Conservation (phyloP, 1,284 basidiomycete genomes). For the Cryptococcus sp. region DNA sequence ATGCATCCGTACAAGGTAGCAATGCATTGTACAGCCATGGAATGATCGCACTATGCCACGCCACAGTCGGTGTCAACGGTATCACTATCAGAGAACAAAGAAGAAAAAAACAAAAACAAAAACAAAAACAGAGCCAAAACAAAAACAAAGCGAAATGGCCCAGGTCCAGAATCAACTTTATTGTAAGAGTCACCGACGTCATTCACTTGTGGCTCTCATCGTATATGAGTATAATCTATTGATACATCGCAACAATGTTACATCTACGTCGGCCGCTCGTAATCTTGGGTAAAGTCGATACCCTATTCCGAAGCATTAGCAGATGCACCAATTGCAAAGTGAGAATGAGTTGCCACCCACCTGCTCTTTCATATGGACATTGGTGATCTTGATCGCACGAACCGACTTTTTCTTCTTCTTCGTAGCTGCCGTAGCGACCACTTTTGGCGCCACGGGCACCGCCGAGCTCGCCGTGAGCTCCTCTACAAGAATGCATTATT, state of each 20-base stretch:
- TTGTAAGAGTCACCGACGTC: background rate
- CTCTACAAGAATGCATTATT: constrained; percentile 24
- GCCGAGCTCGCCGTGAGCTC: constrained; percentile 40
- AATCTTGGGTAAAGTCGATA: constrained; percentile 54
- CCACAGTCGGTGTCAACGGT: constrained; percentile 7
- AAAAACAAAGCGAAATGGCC: background rate
- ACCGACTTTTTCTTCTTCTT: constrained; percentile 47
- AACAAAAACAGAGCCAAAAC: background rate
- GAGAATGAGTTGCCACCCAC: constrained; percentile 25
- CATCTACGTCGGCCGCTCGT: constrained; percentile 34
- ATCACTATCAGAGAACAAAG: constrained; percentile 4
- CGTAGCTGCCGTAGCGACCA: constrained; percentile 21
- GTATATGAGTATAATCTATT: background rate
- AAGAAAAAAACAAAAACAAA: background rate
- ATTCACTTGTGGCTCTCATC: background rate
- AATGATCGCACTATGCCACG: no score
- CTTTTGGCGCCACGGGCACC: constrained; percentile 26
- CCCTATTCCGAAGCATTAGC: constrained; percentile 29
- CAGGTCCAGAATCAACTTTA: background rate
- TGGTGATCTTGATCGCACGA: constrained; percentile 50
- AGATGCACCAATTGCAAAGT: background rate
- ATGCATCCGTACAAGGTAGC: background rate
- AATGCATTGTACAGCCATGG: background rate
- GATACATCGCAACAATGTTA: background rate
- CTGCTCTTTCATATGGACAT: constrained; percentile 51